Evolutionary conservation across 371 early-diverging fungal genomes (phyloP), one percentile per base, ranked within the genome.

Genomic region (Rhizopus stolonifer): DNA sequence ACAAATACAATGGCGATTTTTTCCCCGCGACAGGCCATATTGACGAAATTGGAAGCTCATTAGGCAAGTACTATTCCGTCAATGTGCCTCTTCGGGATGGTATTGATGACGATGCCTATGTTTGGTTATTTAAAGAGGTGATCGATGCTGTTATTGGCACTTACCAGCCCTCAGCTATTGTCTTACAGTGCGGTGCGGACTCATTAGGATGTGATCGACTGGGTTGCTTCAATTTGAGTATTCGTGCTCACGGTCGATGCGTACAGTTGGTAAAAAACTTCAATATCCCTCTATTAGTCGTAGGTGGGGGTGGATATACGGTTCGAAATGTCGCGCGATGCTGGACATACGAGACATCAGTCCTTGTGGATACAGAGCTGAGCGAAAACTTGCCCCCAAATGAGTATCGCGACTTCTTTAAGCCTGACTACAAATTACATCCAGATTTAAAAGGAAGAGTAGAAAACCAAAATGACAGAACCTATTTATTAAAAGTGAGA

Each of bases 241-340:
- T 95, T 50, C 78, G 79, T 49, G 96, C 94, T 1, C 98, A 98
- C 65, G 93, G 94, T 15, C 82, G 86, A 45, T 94, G 95, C 64
- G 92, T 98, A 3, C 77, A 85, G 42, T 89, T 89, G 61, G 81
- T 95, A 51, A 92, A 91, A 60, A 81, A 72, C 40, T 92, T 87
- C 49, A 81, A 87, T 56, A 76, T 95, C 44, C 95, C 95, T 1
- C 44, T 93, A 49, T 54, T 98, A 38, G 84, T 95, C 2, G 79
- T 96, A 1, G 98, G 98, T 29, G 98, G 98, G 3, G 98, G 98
- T 32, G 98, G 98, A 5, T 98, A 98, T 64, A 96, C 93, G 10
- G 87, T 94, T 39, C 82, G 89, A 26, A 98, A 98, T 72, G 98
- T 98, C 22, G 85, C 92, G 13, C 78, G 94, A 52, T 88, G 87